A percentile compares a stretch with the other conserved stretches of the same genome.
Evolutionary conservation across 179 eudicot genomes (phyloP).

Genomic region (Silene coronaria): DNA sequence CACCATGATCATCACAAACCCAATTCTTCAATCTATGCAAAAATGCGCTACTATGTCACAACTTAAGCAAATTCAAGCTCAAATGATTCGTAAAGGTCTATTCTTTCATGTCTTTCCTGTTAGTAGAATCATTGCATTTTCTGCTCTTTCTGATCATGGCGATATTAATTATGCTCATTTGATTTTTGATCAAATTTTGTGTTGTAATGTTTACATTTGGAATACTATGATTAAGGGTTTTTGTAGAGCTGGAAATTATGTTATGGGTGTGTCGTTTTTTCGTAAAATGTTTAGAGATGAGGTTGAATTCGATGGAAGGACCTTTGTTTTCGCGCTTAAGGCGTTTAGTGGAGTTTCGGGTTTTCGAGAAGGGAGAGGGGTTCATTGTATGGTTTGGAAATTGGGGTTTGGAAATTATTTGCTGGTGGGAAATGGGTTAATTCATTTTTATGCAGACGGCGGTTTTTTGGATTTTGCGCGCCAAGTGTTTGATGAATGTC

Average conservation of each 20-base stretch:
- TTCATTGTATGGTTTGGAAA: conserved; percentile 48
- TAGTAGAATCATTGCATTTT: conserved; percentile 54
- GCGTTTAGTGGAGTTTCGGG: conserved; percentile 37
- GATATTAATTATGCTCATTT: conserved; percentile 39
- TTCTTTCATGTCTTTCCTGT: conserved; percentile 55
- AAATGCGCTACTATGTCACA: conserved; percentile 51
- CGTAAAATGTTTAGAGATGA: conserved; percentile 37
- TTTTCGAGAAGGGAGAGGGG: conserved; percentile 32
- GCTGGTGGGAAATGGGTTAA: conserved; percentile 56
- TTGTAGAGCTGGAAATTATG: conserved; percentile 25
- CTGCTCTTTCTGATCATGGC: conserved; percentile 43
- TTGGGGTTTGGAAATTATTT: conserved; percentile 45
- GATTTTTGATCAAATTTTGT: conserved; percentile 36
- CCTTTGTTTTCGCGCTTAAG: conserved; percentile 56
- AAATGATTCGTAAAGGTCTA: conserved; percentile 53
- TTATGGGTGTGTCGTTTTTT: conserved; percentile 39
- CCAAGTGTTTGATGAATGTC: conserved; percentile 53
- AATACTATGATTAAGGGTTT: conserved; percentile 64
- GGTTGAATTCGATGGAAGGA: conserved; percentile 51
- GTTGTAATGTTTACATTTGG: conserved; percentile 63
- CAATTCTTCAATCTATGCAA: conserved; percentile 50
- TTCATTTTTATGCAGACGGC: conserved; percentile 36
- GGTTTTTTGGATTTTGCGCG: conserved; percentile 44
- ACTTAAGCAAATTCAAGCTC: conserved; percentile 65
- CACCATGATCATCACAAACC: conserved; percentile 49